phyloP scores from a whole-genome alignment of 805 yeast species.

The Hanseniaspora lachancei region DNA sequence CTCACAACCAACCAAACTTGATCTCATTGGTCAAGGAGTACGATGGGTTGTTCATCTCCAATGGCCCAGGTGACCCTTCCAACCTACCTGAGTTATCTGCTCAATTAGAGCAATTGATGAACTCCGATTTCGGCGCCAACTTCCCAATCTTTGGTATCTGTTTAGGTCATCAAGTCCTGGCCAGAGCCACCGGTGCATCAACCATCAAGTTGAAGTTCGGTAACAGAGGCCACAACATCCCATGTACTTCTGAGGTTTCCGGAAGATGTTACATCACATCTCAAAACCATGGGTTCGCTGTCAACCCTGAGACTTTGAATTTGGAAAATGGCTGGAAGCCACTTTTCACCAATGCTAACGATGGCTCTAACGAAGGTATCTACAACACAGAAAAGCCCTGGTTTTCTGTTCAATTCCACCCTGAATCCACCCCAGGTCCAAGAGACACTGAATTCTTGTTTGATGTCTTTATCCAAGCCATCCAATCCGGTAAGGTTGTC shows the following conservation, averaged over 20 bases:
- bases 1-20: slow-evolving; percentile 83
- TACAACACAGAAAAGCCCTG: slow-evolving; percentile 76
- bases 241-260: slow-evolving; percentile 75
- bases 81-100: slow-evolving; percentile 58
- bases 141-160: slow-evolving; percentile 91
- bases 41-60: slow-evolving; percentile 91
- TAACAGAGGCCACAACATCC: slow-evolving; percentile 98
- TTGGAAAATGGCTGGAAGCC: slow-evolving; percentile 69
- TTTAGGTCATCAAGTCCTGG: slow-evolving; percentile 92
- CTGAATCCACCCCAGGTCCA: slow-evolving; percentile 99
- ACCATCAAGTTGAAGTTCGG: slow-evolving; percentile 90
- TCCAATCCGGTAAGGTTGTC: slow-evolving; percentile 56
- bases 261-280: slow-evolving; percentile 98
- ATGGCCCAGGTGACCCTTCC: slow-evolving; percentile 99
- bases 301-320: slow-evolving; percentile 59
- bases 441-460: slow-evolving; percentile 95
- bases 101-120: slow-evolving; percentile 44
- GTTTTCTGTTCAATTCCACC: slow-evolving; percentile 98
- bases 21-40: slow-evolving; percentile 42
- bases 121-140: slow-evolving; percentile 30
- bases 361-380: slow-evolving; percentile 96
- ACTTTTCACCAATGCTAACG: slow-evolving; percentile 88
- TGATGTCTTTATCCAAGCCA: slow-evolving; percentile 80
- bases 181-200: slow-evolving; percentile 89
- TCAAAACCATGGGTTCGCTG: slow-evolving; percentile 98